These are phyloP conservation scores for Solanum tarijense DNA, from an alignment of 257 asterid species.

Conservation along the genomic window DNA sequence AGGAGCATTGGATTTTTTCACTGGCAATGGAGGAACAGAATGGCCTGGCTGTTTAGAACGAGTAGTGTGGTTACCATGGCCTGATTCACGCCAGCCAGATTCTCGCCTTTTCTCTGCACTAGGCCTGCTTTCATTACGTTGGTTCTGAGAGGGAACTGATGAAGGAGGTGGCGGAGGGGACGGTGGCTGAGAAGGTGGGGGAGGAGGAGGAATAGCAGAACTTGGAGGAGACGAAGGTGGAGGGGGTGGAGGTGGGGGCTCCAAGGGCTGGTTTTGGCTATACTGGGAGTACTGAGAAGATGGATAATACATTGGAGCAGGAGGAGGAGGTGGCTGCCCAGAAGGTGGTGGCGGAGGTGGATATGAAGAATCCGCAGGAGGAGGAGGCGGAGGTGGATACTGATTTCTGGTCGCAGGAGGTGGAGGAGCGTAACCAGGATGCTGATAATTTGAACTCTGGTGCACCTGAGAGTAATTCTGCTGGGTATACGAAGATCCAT, in stretches of 20 bases:
- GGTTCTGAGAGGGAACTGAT: constrained; percentile 10
- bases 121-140: constrained; percentile 34
- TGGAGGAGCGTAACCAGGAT: constrained; percentile 36
- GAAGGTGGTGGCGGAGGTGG: constrained; percentile 60
- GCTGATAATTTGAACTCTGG: constrained; percentile 16
- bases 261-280: constrained; percentile 28
- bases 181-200: constrained; percentile 49
- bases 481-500: constrained; percentile 20
- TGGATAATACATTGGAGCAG: constrained; percentile 22
- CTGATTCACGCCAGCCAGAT: constrained; percentile 23
- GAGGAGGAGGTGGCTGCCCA: constrained; percentile 19
- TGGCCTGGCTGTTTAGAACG: constrained; percentile 36
- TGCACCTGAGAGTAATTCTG: background rate
- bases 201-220: constrained; percentile 43
- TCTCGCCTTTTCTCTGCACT: constrained; percentile 19
- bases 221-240: constrained; percentile 35
- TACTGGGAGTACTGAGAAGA: constrained; percentile 31
- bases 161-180: constrained; percentile 61
- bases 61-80: constrained; percentile 15
- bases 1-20: constrained; percentile 29
- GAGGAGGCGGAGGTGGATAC: constrained; percentile 65
- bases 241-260: constrained; percentile 38
- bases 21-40: constrained; percentile 37
- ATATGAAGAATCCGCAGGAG: constrained; percentile 63
- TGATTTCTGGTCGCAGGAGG: constrained; percentile 40